Percentiles rank a stretch among this genome's conserved stretches.
Evolutionary conservation across 108 stramenopile species (phyloP).

Genomic region (Conticribra weissflogii): DNA sequence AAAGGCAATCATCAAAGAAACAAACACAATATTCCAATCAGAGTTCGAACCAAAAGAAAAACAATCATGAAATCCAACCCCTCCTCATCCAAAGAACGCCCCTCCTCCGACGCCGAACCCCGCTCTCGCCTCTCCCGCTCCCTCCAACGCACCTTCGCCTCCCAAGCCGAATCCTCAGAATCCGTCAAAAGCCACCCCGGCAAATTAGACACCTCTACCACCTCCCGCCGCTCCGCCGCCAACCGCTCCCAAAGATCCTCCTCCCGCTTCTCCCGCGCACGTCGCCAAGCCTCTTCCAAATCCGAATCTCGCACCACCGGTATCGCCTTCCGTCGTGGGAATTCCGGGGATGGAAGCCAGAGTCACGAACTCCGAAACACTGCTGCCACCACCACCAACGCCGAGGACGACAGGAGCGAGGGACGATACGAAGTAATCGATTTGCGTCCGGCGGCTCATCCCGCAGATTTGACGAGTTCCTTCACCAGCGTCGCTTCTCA

Average conservation of each 20-base stretch:
- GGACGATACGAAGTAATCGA: not conserved
- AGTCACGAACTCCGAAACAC: not conserved
- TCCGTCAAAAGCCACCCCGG: too few relatives aligned
- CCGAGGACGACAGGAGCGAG: not conserved
- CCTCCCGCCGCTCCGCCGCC: too few relatives aligned
- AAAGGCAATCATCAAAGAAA: too few relatives aligned
- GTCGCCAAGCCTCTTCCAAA: not conserved
- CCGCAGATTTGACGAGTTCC: not conserved
- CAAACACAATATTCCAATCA: too few relatives aligned
- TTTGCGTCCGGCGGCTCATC: not conserved
- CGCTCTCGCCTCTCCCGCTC: too few relatives aligned
- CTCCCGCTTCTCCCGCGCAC: not conserved
- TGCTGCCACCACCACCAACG: not conserved
- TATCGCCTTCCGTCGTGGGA: not conserved
- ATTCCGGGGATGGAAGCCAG: not conserved
- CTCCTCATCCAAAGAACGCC: too few relatives aligned
- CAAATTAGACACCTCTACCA: too few relatives aligned
- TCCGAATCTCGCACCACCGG: not conserved
- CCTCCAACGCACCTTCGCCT: too few relatives aligned
- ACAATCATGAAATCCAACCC: too few relatives aligned
- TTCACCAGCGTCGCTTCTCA: not conserved
- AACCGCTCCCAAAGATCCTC: not conserved
- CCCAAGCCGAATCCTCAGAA: too few relatives aligned
- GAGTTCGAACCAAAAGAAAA: too few relatives aligned
- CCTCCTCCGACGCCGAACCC: too few relatives aligned